These are phyloP conservation scores for Serendipita vermifera DNA, from an alignment of 768 basidiomycete genomes.

Conservation along the genomic window DNA sequence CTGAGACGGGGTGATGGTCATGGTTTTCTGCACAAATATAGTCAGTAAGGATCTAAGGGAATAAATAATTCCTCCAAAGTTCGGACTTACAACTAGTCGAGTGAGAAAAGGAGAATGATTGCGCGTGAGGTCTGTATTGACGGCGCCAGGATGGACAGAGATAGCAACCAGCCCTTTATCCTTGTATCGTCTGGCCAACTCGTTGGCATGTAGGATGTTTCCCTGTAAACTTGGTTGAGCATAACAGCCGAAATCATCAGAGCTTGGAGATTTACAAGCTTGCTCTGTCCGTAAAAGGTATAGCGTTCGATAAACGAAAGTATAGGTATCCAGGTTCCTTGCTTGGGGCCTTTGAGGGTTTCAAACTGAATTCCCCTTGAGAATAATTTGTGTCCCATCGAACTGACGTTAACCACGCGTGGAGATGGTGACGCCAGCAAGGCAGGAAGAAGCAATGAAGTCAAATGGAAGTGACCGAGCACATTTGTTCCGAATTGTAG, in stretches of 20 bases:
- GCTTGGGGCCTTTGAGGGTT: constrained; percentile 28
- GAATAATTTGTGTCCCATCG: constrained; percentile 26
- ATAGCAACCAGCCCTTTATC: constrained; percentile 36
- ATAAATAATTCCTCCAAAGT: not conserved
- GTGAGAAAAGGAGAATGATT: constrained; percentile 6
- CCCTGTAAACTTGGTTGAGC: constrained; percentile 23
- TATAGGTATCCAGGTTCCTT: constrained; percentile 17
- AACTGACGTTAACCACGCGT: constrained; percentile 38
- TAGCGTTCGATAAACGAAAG: constrained; percentile 25
- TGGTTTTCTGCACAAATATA: not conserved
- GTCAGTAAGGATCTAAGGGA: not conserved
- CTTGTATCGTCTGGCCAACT: constrained; percentile 35
- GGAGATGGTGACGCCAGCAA: constrained; percentile 29
- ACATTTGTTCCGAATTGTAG: constrained; percentile 38
- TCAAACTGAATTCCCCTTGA: constrained; percentile 27
- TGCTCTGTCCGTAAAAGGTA: constrained; percentile 23
- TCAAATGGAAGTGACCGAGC: constrained; percentile 46
- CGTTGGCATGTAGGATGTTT: constrained; percentile 32
- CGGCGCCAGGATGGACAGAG: constrained; percentile 35
- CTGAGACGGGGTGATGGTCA: no score
- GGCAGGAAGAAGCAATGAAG: constrained; percentile 37
- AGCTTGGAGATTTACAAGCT: constrained; percentile 30
- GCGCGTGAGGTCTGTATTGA: constrained; percentile 21
- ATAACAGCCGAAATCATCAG: not conserved
- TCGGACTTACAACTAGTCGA: not conserved